phyloP scores from a whole-genome alignment of 2,329 filamentous ascomycete species.

The Kalmusia sp. region DNA sequence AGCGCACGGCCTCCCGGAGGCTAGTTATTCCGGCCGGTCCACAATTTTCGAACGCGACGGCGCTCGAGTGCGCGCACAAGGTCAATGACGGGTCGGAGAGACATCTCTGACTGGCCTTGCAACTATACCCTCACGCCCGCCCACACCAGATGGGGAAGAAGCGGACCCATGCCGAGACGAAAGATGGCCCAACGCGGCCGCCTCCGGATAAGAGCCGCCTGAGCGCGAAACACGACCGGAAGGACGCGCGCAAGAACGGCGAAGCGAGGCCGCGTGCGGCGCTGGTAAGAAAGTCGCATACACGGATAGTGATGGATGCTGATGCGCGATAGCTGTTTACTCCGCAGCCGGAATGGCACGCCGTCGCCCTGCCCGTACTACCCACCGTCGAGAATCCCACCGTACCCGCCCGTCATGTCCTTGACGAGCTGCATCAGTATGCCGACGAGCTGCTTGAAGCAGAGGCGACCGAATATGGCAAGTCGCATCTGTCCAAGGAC shows the following conservation, averaged over 20 bases:
- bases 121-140: constrained; percentile 30
- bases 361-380: constrained; percentile 62
- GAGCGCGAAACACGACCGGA: constrained; percentile 27
- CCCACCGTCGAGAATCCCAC: constrained; percentile 54
- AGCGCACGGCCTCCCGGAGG: too few species aligned
- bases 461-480: constrained; percentile 78
- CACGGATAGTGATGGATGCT: constrained; percentile 19
- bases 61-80: constrained; percentile 23
- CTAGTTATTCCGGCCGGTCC: too few species aligned
- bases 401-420: constrained; percentile 57
- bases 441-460: constrained; percentile 77
- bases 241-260: constrained; percentile 40
- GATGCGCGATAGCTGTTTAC: constrained; percentile 58
- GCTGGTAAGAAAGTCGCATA: constrained; percentile 33
- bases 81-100: constrained; percentile 47
- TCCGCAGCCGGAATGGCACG: constrained; percentile 73
- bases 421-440: constrained; percentile 70
- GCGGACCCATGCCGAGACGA: constrained; percentile 50
- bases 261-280: constrained; percentile 37
- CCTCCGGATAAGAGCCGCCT: constrained; percentile 39
- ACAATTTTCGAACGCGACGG: constrained; percentile 29
- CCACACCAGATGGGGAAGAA: constrained; percentile 50
- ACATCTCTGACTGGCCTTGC: constrained; percentile 47
- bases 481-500: constrained; percentile 74
- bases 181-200: constrained; percentile 49